phyloP scores from a whole-genome alignment of 169 alveolate genomes.

The Plasmodium yoelii region DNA sequence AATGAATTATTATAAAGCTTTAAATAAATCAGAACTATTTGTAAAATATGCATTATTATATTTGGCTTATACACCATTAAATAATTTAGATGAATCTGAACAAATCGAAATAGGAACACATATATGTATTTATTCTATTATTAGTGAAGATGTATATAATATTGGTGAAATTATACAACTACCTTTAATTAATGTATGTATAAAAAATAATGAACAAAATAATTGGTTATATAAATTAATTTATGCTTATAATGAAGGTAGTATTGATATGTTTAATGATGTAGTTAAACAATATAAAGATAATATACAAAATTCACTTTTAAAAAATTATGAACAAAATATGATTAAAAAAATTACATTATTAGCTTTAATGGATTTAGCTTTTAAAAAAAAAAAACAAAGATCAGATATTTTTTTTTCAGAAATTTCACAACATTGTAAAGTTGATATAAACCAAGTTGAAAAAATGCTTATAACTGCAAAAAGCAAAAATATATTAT shows the following conservation, averaged over 20 bases:
- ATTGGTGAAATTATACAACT: constrained; percentile 70
- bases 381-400: constrained; percentile 84
- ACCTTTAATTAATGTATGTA: constrained; percentile 46
- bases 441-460: constrained; percentile 78
- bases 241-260: constrained; percentile 61
- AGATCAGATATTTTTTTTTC: constrained; percentile 81
- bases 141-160: constrained; percentile 73
- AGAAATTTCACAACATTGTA: constrained; percentile 85
- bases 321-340: constrained; percentile 76
- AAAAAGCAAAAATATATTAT: constrained; percentile 79
- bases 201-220: constrained; percentile 44
- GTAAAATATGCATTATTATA: constrained; percentile 64
- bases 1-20: constrained; percentile 65
- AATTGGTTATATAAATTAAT: constrained; percentile 59
- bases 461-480: constrained; percentile 86
- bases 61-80: constrained; percentile 72
- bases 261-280: constrained; percentile 35
- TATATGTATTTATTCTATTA: constrained; percentile 66
- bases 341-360: constrained; percentile 81
- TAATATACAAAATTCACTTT: constrained; percentile 43
- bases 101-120: constrained; percentile 49
- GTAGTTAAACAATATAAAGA: constrained; percentile 17
- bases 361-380: constrained; percentile 85
- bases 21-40: constrained; percentile 54
- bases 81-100: constrained; percentile 62